A percentile compares a stretch with the other conserved stretches of the same genome.
phyloP scores from a whole-genome alignment of 1,139 yeast genomes.

The Blastobotrys proliferans region DNA sequence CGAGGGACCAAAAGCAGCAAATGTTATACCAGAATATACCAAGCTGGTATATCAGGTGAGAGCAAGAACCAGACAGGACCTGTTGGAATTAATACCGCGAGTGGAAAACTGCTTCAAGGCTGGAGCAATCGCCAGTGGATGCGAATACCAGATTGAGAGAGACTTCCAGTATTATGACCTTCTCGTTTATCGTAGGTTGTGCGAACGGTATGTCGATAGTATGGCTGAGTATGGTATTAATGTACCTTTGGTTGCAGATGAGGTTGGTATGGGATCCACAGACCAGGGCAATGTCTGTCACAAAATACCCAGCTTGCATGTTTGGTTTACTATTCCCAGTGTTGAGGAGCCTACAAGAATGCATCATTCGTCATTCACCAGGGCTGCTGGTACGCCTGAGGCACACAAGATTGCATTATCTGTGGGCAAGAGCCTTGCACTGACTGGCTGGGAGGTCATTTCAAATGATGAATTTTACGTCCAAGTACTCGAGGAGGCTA shows the following conservation, averaged over 20 bases:
- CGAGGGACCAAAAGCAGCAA: conserved; percentile 16
- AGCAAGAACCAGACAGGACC: not conserved
- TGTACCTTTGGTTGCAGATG: not conserved
- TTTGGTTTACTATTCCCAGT: not conserved
- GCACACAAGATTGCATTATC: conserved; percentile 4
- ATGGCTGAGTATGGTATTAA: conserved; percentile 2
- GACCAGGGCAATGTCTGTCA: conserved; percentile 11
- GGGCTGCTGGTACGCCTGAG: conserved; percentile 2
- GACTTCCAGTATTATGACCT: conserved; percentile 7
- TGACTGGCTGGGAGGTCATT: not conserved
- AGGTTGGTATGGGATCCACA: conserved; percentile 3
- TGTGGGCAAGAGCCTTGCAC: conserved; percentile 6
- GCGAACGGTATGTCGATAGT: conserved; percentile 4
- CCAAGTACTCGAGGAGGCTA: not conserved
- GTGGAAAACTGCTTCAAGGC: conserved; percentile 9
- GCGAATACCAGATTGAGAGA: conserved; percentile 1
- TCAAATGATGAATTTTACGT: not conserved
- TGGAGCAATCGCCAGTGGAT: conserved; percentile 13
- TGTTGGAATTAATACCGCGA: conserved; percentile 3
- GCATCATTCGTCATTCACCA: conserved; percentile 5
- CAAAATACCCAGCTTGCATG: conserved; percentile 6
- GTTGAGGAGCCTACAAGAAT: conserved; percentile 4
- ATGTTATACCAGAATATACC: conserved; percentile 15
- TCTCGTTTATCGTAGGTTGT: not conserved
- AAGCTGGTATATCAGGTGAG: conserved; percentile 9